Evolutionary conservation across 148 eudicot genomes (phyloP), one percentile per base, ranked within the genome.

Genomic region (Rhododendron williamsianum): DNA sequence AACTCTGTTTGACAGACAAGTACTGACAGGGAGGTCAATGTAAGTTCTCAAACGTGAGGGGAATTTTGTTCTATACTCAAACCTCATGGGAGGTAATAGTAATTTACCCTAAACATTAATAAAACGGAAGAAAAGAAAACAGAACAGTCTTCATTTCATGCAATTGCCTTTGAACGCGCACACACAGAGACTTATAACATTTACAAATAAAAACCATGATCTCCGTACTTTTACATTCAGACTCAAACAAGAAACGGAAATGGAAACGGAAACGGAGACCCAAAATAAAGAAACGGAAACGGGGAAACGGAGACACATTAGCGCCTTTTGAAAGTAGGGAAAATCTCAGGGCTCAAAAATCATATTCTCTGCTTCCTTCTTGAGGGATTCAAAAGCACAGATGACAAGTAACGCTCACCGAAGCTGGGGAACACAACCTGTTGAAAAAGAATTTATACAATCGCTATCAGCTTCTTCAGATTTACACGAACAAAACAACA

Each of bases 381-480:
- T 65, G 12, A 65, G 25, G 91, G 98, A 88, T 4, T 95, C 98
- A 87, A 95, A 95, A 95, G 82, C 87, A 89, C 92, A 0, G 98
- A 81, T 1, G 98, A 95, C 76, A 95, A 85, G 84, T 94, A 95
- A 27, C 96, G 91, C 90, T 95, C 98, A 15, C 98, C 98, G 82
- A 93, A 93, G 87, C 98, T 95, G 27, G 98, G 95, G 84, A 95
- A 95, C 9, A 95, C 87, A 48, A 80, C 93, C 94, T 92, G 96
- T 85, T 41, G 9, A 54, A 79, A 71, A n/a, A 65, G 33, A 65
- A 65, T n/a, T 8, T 10, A n/a, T 9, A 65, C 30, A 25, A 9
- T 63, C 0, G 27, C 30, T 0, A 65, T 65, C 30, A 65, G 33
- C 72, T 65, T n/a, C 25, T 65, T 65, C 33, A n/a, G 30, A 65